phyloP scores from a whole-genome alignment of 2,329 filamentous ascomycete species.

The Emmonsiellopsis sp. region DNA sequence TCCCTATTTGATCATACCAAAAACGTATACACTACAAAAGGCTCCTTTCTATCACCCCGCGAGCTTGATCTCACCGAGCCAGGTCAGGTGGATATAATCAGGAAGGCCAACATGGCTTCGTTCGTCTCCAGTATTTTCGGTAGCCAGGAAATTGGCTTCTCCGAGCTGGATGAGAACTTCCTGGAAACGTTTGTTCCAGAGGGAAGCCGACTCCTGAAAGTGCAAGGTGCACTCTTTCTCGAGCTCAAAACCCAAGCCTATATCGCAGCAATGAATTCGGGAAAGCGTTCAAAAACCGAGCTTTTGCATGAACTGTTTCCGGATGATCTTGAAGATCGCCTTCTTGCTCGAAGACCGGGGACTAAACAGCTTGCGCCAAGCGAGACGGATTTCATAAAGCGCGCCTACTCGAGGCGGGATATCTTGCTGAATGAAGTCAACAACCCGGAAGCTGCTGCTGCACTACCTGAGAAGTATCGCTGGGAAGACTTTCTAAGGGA shows the following conservation, averaged over 20 bases:
- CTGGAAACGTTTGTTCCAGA: conserved; percentile 56
- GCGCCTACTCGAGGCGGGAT: conserved; percentile 45
- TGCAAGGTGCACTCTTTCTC: conserved; percentile 52
- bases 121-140: conserved; percentile 56
- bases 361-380: conserved; percentile 46
- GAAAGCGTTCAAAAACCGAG: conserved; percentile 46
- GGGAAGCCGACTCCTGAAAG: conserved; percentile 49
- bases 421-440: conserved; percentile 49
- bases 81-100: conserved; percentile 50
- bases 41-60: conserved; percentile 48
- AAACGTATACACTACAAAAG: conserved; percentile 49
- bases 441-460: conserved; percentile 39
- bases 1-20: conserved; percentile 56
- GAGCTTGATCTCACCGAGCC: conserved; percentile 44
- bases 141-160: conserved; percentile 56
- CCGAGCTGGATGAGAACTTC: conserved; percentile 55
- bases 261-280: conserved; percentile 51
- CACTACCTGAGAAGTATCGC: conserved; percentile 50
- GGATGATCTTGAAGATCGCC: conserved; percentile 43
- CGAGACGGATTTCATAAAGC: conserved; percentile 52
- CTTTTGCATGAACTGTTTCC: conserved; percentile 54
- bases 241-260: conserved; percentile 61
- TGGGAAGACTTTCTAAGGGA: conserved; percentile 57
- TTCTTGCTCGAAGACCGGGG: conserved; percentile 47
- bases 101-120: conserved; percentile 56